phyloP scores from a whole-genome alignment of 2,329 filamentous ascomycete species.

The Epichloe uncinata region DNA sequence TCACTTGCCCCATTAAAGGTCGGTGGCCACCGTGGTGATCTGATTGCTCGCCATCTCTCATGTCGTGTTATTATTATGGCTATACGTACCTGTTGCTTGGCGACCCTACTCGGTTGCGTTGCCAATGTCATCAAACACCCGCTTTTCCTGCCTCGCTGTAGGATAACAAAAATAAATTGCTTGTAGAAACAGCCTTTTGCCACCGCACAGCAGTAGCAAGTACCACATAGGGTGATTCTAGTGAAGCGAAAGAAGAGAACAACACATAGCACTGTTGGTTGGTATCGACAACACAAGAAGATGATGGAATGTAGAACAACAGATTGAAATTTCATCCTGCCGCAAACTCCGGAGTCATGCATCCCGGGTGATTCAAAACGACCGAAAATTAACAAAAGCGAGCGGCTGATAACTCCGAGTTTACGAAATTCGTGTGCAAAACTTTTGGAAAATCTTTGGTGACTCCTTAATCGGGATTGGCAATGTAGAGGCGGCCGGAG shows the following conservation, averaged over 20 bases:
- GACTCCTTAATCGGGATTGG: constrained; percentile 55
- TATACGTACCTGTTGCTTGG: not conserved
- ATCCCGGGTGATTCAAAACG: constrained; percentile 1
- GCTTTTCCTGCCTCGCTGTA: constrained; percentile 1
- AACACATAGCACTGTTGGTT: constrained; percentile 8
- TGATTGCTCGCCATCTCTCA: not conserved
- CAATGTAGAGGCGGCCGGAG: constrained; percentile 64
- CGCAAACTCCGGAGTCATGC: constrained; percentile 10
- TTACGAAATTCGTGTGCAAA: not conserved
- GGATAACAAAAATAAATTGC: not conserved
- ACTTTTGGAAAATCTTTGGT: not conserved
- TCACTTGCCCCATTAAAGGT: not conserved
- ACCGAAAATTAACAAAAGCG: not conserved
- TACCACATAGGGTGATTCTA: not conserved
- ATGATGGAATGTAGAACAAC: constrained; percentile 6
- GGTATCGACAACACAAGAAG: constrained; percentile 11
- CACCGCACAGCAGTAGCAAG: not conserved
- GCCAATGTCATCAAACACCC: not conserved
- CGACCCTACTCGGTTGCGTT: not conserved
- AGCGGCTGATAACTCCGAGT: not conserved
- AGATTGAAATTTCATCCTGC: constrained; percentile 8
- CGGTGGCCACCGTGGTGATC: not conserved
- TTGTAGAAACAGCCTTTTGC: not conserved
- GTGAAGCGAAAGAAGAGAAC: not conserved
- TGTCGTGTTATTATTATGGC: not conserved